Conservation (phyloP, 768 basidiomycete species). For the Suillus alpinus region DNA sequence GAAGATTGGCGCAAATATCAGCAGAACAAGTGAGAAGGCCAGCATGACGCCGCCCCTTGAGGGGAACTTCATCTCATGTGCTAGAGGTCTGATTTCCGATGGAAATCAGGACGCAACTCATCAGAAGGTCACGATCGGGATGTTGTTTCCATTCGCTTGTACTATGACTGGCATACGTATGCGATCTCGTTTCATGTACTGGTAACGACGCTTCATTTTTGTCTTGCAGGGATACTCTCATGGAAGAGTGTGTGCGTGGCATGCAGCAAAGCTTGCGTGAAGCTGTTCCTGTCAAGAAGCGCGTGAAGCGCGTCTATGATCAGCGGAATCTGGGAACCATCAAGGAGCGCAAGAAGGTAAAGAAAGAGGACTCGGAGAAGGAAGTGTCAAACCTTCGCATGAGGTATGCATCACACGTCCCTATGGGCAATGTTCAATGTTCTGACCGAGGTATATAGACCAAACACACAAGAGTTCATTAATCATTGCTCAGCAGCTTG, state of each 20-base stretch:
- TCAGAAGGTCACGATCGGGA: no score
- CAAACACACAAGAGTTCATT: constrained; percentile 82
- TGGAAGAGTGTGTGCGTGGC: constrained; percentile 94
- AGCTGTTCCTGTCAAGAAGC: constrained; percentile 76
- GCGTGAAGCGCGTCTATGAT: constrained; percentile 88
- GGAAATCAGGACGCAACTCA: background rate
- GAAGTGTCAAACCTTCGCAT: constrained; percentile 79
- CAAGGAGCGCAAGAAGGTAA: constrained; percentile 89
- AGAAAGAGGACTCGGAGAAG: constrained; percentile 78
- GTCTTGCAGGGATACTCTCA: constrained; percentile 65
- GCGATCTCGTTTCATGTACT: constrained; percentile 24
- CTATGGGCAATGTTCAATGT: background rate
- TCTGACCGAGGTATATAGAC: constrained; percentile 38
- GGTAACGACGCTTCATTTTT: constrained; percentile 8
- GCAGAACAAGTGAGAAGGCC: constrained; percentile 5
- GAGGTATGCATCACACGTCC: constrained; percentile 53
- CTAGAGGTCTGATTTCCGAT: background rate
- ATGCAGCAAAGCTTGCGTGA: constrained; percentile 85
- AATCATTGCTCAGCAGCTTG: constrained; percentile 82
- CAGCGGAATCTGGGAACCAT: constrained; percentile 97
- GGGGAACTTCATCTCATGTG: no score
- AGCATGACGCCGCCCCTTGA: background rate
- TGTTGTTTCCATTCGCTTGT: constrained; percentile 82
- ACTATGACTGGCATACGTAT: constrained; percentile 95
- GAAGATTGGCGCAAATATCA: constrained; percentile 11